These are phyloP conservation scores for Tremella fuciformis DNA, from an alignment of 768 basidiomycete species.

Conservation along the genomic window DNA sequence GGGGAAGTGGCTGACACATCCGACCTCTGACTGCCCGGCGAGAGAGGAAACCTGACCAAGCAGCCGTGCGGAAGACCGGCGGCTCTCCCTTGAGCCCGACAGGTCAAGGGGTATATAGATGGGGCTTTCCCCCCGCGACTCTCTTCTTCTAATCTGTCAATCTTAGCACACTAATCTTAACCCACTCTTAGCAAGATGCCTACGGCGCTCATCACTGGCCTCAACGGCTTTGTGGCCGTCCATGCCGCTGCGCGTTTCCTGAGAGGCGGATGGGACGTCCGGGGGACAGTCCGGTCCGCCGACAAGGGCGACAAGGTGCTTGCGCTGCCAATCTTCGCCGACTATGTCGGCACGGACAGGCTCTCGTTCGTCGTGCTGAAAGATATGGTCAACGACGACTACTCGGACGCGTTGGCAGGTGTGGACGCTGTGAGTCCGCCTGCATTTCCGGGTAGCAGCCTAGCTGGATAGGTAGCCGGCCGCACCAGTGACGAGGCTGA, in stretches of 20 bases:
- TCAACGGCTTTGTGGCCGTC: slow-evolving; percentile 41
- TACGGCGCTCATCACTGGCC: slow-evolving; percentile 42
- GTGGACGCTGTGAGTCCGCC: slow-evolving; percentile 31
- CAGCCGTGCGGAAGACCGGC: too few relatives aligned
- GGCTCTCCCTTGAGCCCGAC: too few relatives aligned
- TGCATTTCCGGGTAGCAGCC: too few relatives aligned
- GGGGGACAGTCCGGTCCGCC: slow-evolving; percentile 43
- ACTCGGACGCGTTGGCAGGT: slow-evolving; percentile 32
- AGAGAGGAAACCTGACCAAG: too few relatives aligned
- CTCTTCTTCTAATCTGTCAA: too few relatives aligned
- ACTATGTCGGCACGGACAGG: slow-evolving; percentile 21
- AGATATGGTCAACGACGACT: slow-evolving; percentile 38
- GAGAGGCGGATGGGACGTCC: slow-evolving; percentile 38
- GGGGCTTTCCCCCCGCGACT: too few relatives aligned
- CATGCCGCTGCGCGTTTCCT: slow-evolving; percentile 41
- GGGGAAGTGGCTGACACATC: too few relatives aligned
- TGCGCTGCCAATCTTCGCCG: slow-evolving; percentile 22
- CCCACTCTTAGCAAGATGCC: slow-evolving; percentile 9
- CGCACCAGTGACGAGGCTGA: too few relatives aligned
- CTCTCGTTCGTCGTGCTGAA: slow-evolving; percentile 35
- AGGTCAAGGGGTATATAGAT: too few relatives aligned
- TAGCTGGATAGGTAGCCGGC: too few relatives aligned
- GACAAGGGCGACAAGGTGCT: slow-evolving; percentile 29
- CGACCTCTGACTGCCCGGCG: too few relatives aligned
- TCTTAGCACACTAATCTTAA: too few relatives aligned